Base-by-base conservation (phyloP, 768 basidiomycete genomes). In the Calocera cornea region DNA sequence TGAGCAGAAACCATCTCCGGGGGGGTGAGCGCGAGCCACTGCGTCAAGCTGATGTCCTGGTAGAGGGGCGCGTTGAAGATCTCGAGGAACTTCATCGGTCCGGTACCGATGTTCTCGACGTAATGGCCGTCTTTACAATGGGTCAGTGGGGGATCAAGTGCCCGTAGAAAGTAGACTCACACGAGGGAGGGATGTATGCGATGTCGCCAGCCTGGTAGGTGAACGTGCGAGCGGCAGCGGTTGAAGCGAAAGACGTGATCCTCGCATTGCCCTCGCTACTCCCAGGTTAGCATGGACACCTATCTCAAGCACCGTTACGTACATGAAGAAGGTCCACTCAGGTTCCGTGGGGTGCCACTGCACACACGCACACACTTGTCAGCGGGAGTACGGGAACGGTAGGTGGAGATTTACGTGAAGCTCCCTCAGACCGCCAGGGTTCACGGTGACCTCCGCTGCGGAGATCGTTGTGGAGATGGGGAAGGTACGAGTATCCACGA, bases 21-120 rank as follows among this genome's bases (percentile, higher is more conserved):
- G 2, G 85, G 85, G 0, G 82, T 84, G 38, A 86, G 73, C 0
- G 86, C 84, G n/a, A 87, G 77, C 85, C 86, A 86, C 72, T 86
- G 82, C 76, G 78, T 81, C 27, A 86, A 75, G 41, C 83, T 83
- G 67, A 86, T 77, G 70, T 87, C 85, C 73, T 86, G 81, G 72
- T 60, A 60, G 22, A 16, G 22, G 31, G 54, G 5, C 31, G 84
- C 78, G 70, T 79, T 82, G 73, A 87, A 84, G n/a, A 88, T 81
- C 72, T 88, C 86, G 3, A 88, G 77, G 72, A 83, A 84, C 68
- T 75, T 78, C 41, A 87, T 73, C 2, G 86, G 82, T 1, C 80
- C 79, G 70, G 85, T 83, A 16, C 86, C 86, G 1, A 80, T 84
- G 74, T 87, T 87, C 73, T 87, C 86, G 29, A 88, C 78, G 72